Evolutionary conservation across 2,329 filamentous ascomycete genomes (phyloP).

Genomic region (Stemphylium vesicarium): DNA sequence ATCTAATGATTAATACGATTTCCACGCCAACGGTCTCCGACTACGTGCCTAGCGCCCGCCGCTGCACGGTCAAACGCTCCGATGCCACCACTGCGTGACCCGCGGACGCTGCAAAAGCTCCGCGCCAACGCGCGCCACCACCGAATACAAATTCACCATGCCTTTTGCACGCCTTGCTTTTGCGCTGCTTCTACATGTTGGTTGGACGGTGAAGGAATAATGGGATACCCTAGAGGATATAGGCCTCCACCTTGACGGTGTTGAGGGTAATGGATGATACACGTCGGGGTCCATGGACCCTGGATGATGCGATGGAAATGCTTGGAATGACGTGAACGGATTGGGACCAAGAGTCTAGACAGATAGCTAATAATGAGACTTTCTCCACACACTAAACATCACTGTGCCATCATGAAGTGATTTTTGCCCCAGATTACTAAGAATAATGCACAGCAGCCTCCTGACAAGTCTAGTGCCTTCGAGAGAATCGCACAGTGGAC

Average conservation of each 20-base stretch:
- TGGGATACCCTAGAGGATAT: slow-evolving; percentile 9
- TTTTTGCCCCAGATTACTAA: slow-evolving; percentile 16
- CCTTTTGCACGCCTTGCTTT: slow-evolving; percentile 18
- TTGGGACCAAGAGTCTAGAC: slow-evolving; percentile 4
- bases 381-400: slow-evolving; percentile 13
- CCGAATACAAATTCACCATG: slow-evolving; percentile 14
- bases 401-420: slow-evolving; percentile 19
- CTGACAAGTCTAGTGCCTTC: background rate
- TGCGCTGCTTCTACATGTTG: slow-evolving; percentile 18
- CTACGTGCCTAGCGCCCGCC: slow-evolving; percentile 11
- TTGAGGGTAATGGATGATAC: slow-evolving; percentile 20
- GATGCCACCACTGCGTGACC: slow-evolving; percentile 2
- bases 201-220: slow-evolving; percentile 7
- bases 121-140: slow-evolving; percentile 8
- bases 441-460: background rate
- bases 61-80: slow-evolving; percentile 1
- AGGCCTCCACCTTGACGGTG: slow-evolving; percentile 23
- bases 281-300: slow-evolving; percentile 9
- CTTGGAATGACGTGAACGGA: slow-evolving; percentile 17
- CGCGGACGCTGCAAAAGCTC: slow-evolving; percentile 18
- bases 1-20: slow-evolving; percentile 8
- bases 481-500: background rate
- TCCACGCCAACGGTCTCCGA: slow-evolving; percentile 5
- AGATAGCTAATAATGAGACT: slow-evolving; percentile 18
- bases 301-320: slow-evolving; percentile 11